Evolutionary conservation across 2,329 filamentous ascomycete species (phyloP).

Genomic region (Helminthosporium solani): DNA sequence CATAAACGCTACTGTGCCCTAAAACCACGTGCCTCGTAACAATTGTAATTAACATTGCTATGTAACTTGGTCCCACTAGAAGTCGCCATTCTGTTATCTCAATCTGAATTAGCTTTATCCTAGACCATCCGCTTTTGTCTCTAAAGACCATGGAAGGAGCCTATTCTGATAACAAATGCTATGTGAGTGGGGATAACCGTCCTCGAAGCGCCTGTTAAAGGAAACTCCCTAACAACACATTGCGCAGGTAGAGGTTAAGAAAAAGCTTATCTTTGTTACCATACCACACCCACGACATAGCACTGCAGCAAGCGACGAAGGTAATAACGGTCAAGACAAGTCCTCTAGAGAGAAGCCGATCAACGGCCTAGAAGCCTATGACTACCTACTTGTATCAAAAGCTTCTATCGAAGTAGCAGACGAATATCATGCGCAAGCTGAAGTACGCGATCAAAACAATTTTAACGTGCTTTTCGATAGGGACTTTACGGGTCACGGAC

Average conservation of each 20-base stretch:
- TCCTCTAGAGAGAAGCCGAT: neutral
- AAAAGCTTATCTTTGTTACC: neutral
- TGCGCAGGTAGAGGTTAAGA: slow-evolving; percentile 2
- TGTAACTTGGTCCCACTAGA: slow-evolving; percentile 1
- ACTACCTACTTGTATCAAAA: neutral
- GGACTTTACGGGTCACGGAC: slow-evolving; percentile 10
- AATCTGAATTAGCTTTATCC: neutral
- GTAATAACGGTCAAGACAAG: neutral
- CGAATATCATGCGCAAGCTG: neutral
- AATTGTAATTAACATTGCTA: neutral
- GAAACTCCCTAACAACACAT: slow-evolving; percentile 1
- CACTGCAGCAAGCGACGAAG: neutral
- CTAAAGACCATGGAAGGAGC: neutral
- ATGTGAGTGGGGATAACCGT: slow-evolving; percentile 1
- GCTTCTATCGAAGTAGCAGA: slow-evolving; percentile 1
- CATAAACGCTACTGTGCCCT: slow-evolving; percentile 1
- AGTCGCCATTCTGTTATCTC: neutral
- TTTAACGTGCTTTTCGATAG: slow-evolving; percentile 11
- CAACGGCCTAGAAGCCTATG: neutral
- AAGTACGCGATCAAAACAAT: slow-evolving; percentile 7
- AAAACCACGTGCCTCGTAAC: neutral
- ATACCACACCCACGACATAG: slow-evolving; percentile 1
- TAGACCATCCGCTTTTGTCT: neutral
- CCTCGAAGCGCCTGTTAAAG: neutral
- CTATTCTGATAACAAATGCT: neutral